phyloP scores from a whole-genome alignment of 176 grass and related monocot genomes.

The Rhynchospora pubera region DNA sequence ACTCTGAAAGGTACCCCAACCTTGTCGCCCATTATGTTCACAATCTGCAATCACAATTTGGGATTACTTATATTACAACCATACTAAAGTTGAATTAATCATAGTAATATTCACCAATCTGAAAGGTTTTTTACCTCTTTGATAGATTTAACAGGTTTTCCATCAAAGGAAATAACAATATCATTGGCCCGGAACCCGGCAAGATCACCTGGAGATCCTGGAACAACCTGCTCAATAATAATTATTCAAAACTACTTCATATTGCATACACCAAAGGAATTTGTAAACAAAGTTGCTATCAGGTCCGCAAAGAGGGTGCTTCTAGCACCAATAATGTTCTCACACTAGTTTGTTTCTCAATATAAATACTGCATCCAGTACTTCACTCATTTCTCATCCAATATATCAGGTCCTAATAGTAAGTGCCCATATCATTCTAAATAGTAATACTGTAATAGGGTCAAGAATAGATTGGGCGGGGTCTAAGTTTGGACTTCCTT shows the following conservation, averaged over 20 bases:
- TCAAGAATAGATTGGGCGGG: background rate
- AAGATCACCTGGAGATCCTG: slow-evolving; percentile 59
- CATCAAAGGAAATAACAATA: slow-evolving; percentile 59
- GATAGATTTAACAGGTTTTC: slow-evolving; percentile 46
- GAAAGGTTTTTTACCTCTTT: slow-evolving; percentile 57
- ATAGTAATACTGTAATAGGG: too few species aligned
- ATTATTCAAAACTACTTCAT: background rate
- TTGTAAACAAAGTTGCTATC: background rate
- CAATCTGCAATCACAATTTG: slow-evolving; percentile 43
- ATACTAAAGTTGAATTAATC: background rate
- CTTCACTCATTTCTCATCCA: background rate
- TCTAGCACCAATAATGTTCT: background rate
- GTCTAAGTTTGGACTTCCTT: background rate
- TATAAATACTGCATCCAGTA: background rate
- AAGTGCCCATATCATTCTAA: background rate
- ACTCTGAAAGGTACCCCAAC: slow-evolving; percentile 53
- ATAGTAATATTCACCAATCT: background rate
- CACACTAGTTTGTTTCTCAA: background rate
- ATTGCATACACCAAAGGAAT: background rate
- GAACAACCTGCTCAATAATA: slow-evolving; percentile 55
- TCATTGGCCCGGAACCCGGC: slow-evolving; percentile 76
- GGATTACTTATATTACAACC: background rate
- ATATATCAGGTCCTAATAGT: background rate
- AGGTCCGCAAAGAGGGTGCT: background rate
- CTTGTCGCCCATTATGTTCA: slow-evolving; percentile 65